Evolutionary conservation across 1,284 basidiomycete species (phyloP), one percentile per base, ranked within the genome.

Genomic region (Neolentinus lepideus): DNA sequence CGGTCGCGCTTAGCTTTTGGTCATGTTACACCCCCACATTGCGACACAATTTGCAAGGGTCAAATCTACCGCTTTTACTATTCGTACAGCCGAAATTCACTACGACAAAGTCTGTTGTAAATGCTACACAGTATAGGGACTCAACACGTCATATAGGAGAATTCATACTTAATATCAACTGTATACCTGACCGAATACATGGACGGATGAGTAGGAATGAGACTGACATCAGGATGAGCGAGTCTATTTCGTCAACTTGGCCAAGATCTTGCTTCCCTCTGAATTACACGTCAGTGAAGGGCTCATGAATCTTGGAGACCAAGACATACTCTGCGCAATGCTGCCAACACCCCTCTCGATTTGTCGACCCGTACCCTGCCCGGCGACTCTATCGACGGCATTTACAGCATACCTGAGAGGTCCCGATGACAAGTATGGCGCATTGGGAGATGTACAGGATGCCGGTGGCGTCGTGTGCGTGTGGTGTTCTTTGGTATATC

Each of bases 221-320:
- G n/a, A n/a, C n/a, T n/a, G n/a, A n/a, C n/a, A n/a, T n/a, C n/a
- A n/a, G n/a, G n/a, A n/a, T n/a, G n/a, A n/a, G n/a, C n/a, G n/a
- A n/a, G n/a, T n/a, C 61, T 63, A 73, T 59, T 68, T 73, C 38
- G 65, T 72, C 56, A 75, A 72, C 62, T 75, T 77, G 56, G 65
- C 67, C 52, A 76, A 69, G 35, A 77, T 59, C 61, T 75, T 76
- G 54, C 60, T 70, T 25, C 74, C 69, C 56, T 70, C 74, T 77
- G 58, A 54, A 60, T 46, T 54, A 58, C 36, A 51, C n/a, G 55
- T 36, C 29, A 54, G 35, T 55, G 27, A 46, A 38, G 51, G 31
- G 54, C 8, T 19, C 27, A 33, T 11, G 56, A 9, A 36, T 51
- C 52, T n/a, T 57, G 55, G 52, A 55, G 38, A 27, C 53, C 35